Conservation (phyloP, 2,329 filamentous ascomycete genomes). For the Aspergillus quadrilineatus region DNA sequence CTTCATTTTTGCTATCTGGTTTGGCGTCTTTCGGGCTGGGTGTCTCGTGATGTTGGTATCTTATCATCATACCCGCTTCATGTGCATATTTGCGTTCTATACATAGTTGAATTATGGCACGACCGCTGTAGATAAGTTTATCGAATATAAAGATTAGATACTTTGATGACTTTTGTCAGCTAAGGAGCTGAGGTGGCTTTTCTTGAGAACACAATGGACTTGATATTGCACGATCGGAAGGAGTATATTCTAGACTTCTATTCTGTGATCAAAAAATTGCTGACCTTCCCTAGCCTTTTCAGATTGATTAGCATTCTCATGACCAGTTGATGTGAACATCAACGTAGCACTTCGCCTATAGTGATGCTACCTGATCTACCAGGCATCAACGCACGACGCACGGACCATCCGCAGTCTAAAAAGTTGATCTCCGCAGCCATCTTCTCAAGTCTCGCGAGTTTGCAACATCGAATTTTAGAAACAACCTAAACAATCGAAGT, state of each 20-base stretch:
- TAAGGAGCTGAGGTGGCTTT: too few species aligned
- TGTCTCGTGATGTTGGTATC: constrained; percentile 16
- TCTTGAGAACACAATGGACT: too few species aligned
- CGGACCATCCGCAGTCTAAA: constrained; percentile 18
- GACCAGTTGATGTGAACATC: too few species aligned
- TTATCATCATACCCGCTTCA: constrained; percentile 19
- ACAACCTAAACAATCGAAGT: background rate
- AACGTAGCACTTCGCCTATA: background rate
- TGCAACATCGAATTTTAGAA: background rate
- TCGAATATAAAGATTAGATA: constrained; percentile 3
- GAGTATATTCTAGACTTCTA: too few species aligned
- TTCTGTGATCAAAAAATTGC: too few species aligned
- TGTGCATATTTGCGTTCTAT: constrained; percentile 21
- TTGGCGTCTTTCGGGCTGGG: constrained; percentile 13
- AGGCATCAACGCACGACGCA: background rate
- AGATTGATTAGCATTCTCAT: too few species aligned
- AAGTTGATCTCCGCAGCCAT: constrained; percentile 13
- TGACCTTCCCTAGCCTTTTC: too few species aligned
- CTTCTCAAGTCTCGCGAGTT: background rate
- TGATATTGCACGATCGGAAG: too few species aligned
- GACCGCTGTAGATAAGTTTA: constrained; percentile 8
- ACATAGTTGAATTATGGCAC: constrained; percentile 13
- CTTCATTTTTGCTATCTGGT: background rate
- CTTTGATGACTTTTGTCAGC: background rate
- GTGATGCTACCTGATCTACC: background rate